Percentiles rank a stretch among this genome's conserved stretches.
phyloP scores from a whole-genome alignment of 2,329 filamentous ascomycete genomes.

The Xylariaceae sp. region DNA sequence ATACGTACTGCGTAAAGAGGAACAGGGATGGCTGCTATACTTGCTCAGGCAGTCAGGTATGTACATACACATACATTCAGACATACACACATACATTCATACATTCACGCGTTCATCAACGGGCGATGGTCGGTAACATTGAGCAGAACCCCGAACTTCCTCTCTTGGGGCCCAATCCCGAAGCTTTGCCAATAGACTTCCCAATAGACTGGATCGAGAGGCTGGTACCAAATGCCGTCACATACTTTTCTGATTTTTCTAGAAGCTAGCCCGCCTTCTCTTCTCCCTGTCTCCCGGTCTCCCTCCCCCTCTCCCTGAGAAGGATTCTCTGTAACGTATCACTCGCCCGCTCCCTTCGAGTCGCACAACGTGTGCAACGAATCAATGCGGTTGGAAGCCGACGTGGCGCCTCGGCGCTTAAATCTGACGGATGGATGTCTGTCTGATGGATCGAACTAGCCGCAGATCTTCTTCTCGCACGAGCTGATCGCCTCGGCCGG shows the following conservation, averaged over 20 bases:
- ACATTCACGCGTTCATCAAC: not conserved
- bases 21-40: no score
- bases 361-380: not conserved
- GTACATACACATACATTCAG: not conserved
- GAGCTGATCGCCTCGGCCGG: not conserved
- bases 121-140: slow-evolving; percentile 10
- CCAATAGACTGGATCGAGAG: slow-evolving; percentile 27
- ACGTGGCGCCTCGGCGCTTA: not conserved
- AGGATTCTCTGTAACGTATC: not conserved
- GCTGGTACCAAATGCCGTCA: slow-evolving; percentile 4
- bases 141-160: slow-evolving; percentile 25
- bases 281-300: no score
- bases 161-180: slow-evolving; percentile 22
- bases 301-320: not conserved
- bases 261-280: not conserved
- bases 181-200: slow-evolving; percentile 26
- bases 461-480: not conserved
- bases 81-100: no score
- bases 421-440: no score
- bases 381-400: not conserved
- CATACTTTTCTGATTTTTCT: not conserved
- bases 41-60: no score
- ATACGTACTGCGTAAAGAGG: no score
- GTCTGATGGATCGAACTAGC: not conserved
- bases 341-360: not conserved